phyloP scores from a whole-genome alignment of 306 rosid genomes.

The Cicer cuneatum region DNA sequence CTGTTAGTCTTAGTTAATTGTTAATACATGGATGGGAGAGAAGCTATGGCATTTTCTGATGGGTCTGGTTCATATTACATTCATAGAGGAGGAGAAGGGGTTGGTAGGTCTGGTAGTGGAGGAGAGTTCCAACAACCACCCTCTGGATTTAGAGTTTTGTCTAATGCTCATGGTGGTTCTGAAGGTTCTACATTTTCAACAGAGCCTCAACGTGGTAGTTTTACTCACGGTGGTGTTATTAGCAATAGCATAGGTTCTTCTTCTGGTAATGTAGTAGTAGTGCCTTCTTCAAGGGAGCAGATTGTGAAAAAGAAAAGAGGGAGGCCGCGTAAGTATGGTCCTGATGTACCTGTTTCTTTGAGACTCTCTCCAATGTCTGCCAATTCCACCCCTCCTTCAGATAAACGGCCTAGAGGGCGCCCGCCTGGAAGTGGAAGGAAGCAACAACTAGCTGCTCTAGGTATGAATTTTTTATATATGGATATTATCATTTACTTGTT shows the following conservation, averaged over 20 bases:
- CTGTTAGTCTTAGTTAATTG: conserved; percentile 73
- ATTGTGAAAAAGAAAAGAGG: conserved; percentile 89
- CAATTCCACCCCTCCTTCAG: conserved; percentile 54
- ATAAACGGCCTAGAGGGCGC: conserved; percentile 71
- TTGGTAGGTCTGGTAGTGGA: conserved; percentile 61
- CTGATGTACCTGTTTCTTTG: conserved; percentile 80
- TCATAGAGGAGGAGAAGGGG: conserved; percentile 81
- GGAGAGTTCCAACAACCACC: conserved; percentile 70
- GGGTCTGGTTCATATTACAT: conserved; percentile 86
- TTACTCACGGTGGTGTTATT: conserved; percentile 55
- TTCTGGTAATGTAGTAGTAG: conserved; percentile 28
- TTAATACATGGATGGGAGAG: conserved; percentile 99
- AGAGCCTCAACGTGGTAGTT: conserved; percentile 60
- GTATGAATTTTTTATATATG: conserved; percentile 47
- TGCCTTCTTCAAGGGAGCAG: conserved; percentile 66
- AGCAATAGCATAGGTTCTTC: conserved; percentile 50
- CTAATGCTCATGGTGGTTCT: conserved; percentile 55
- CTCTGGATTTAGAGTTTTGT: conserved; percentile 72
- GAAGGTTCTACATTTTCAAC: conserved; percentile 64
- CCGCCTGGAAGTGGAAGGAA: conserved; percentile 94
- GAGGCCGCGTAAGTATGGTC: conserved; percentile 89
- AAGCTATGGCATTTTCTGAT: conserved; percentile 89
- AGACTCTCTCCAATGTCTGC: conserved; percentile 76
- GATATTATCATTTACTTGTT: background rate
- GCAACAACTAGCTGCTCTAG: conserved; percentile 83